Evolutionary conservation across 352 stramenopile species (phyloP).

Genomic region (Pythium aristosporum): DNA sequence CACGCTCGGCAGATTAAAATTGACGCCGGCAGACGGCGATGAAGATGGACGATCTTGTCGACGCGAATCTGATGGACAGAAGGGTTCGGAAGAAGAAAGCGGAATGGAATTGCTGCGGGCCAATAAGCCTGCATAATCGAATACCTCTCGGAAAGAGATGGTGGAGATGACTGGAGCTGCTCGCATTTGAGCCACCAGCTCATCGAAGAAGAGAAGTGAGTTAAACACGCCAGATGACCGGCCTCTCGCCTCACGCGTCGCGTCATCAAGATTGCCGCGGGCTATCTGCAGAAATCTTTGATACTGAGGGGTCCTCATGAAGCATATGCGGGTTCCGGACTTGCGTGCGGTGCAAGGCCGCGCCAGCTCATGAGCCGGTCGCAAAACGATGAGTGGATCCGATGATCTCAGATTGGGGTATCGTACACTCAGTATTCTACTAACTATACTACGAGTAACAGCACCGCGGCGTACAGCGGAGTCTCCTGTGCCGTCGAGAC

Average conservation of each 20-base stretch:
- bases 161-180: not conserved
- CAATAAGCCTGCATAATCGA: not conserved
- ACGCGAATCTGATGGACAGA: conserved; percentile 2
- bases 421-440: too few relatives aligned
- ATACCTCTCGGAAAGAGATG: not conserved
- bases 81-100: not conserved
- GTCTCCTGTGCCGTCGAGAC: too few relatives aligned
- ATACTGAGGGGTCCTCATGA: too few relatives aligned
- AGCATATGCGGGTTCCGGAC: not conserved
- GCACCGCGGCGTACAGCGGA: too few relatives aligned
- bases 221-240: too few relatives aligned
- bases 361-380: not conserved
- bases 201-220: too few relatives aligned
- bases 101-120: not conserved
- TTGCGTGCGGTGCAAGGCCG: not conserved
- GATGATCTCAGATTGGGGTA: too few relatives aligned
- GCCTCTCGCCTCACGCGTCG: too few relatives aligned
- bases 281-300: too few relatives aligned
- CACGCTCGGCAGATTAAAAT: not conserved
- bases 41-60: not conserved
- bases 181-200: too few relatives aligned
- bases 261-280: too few relatives aligned
- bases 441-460: too few relatives aligned
- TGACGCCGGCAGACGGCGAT: not conserved
- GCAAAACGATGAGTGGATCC: not conserved